Evolutionary conservation across 768 basidiomycete species (phyloP).

Genomic region (Lactifluus rugatus): DNA sequence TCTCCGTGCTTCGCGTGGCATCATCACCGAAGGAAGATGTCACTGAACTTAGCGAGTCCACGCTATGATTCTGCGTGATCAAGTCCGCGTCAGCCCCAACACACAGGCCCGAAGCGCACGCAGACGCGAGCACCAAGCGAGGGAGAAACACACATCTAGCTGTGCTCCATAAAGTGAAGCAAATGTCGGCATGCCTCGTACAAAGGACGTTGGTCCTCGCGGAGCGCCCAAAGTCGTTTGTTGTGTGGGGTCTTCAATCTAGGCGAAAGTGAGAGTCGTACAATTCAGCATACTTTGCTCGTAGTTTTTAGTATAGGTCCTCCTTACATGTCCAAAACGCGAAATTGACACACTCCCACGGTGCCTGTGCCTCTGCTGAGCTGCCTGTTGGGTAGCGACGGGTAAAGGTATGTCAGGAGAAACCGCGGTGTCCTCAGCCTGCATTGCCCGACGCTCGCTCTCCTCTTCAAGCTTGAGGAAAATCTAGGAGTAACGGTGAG

Average conservation of each 20-base stretch:
- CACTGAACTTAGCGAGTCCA: slow-evolving; percentile 24
- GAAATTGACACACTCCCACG: slow-evolving; percentile 50
- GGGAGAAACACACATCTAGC: slow-evolving; percentile 7
- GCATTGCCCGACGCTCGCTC: slow-evolving; percentile 40
- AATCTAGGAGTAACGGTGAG: slow-evolving; percentile 30
- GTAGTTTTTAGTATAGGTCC: neutral
- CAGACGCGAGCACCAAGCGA: neutral
- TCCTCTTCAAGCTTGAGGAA: slow-evolving; percentile 51
- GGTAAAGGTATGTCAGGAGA: slow-evolving; percentile 3
- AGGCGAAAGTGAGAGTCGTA: neutral
- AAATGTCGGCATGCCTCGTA: slow-evolving; percentile 22
- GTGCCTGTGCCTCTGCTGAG: slow-evolving; percentile 25
- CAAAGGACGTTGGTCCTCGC: slow-evolving; percentile 19
- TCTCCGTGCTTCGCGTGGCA: neutral
- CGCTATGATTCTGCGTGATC: slow-evolving; percentile 16
- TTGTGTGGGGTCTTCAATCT: slow-evolving; percentile 9
- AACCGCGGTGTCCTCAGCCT: slow-evolving; percentile 22
- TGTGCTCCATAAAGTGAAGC: slow-evolving; percentile 25
- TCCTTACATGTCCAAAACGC: slow-evolving; percentile 48
- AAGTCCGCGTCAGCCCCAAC: slow-evolving; percentile 1
- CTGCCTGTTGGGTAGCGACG: slow-evolving; percentile 4
- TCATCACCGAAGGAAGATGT: slow-evolving; percentile 13
- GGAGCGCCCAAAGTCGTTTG: slow-evolving; percentile 9
- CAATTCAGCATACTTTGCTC: neutral
- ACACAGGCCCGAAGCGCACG: neutral